Base-by-base conservation (phyloP, 1,284 basidiomycete species). In the Serendipita sp. region DNA sequence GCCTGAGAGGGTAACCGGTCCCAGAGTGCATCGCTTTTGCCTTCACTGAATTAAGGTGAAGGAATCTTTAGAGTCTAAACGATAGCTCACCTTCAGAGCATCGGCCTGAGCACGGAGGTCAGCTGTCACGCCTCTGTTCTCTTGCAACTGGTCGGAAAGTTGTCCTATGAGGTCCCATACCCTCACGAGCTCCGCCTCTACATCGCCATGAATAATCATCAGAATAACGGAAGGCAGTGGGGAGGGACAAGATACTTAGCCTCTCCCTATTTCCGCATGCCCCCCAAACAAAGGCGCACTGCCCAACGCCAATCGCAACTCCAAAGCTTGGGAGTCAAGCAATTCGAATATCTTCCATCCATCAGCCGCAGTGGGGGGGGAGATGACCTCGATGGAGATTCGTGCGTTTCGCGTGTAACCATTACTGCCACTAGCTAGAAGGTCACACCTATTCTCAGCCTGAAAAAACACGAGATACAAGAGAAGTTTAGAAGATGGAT, bases 1-100 rank as follows among this genome's bases (percentile, higher is more conserved):
- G 82, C 64, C 94, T 82, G 43, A 99, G 75, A 4, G 96, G 92
- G 73, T 94, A 99, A 1, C 95, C 95, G 0, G 91, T 92, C 8
- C 78, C 78, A 8, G 76, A 75, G 69, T 84, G 82, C 5, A 79
- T 74, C 12, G 81, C 79, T 69, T 83, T 81, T 1, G 76, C 75
- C 75, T 78, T 66, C n/a, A 63, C 26, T 17, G 6, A 5, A 63
- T 13, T 1, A 10, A 32, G 32, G 13, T 53, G 0, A 26, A 44
- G 44, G 34, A 44, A 34, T 38, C 41, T 17, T 50, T 60, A 22
- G 13, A 8, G 50, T 26, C 60, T 45, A 29, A 29, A 50, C 41
- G 3, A 32, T 13, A 26, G 74, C 76, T 42, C 50, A 89, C 91
- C 81, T 94, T 95, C 66, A 93, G 82, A 64, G 84, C 83, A 58